Percentiles rank a stretch among this genome's conserved stretches.
These are phyloP conservation scores for Orbilia ellipsospora DNA, from an alignment of 2,329 filamentous ascomycete species.

Conservation along the genomic window DNA sequence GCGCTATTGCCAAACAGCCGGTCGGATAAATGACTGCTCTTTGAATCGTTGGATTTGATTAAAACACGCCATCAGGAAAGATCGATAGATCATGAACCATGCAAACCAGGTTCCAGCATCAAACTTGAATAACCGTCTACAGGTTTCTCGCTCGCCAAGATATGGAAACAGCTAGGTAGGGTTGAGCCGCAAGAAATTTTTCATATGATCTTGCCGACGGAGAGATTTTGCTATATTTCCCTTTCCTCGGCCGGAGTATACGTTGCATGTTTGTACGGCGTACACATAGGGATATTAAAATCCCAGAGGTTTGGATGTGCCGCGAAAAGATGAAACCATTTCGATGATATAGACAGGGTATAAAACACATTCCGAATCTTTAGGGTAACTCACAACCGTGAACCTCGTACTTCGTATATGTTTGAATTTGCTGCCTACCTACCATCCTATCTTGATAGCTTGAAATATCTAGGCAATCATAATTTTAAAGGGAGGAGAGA, in stretches of 20 bases:
- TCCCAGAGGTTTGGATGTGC: background rate
- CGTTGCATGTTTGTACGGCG: background rate
- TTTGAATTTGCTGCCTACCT: too few relatives aligned
- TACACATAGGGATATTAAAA: background rate
- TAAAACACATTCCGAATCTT: background rate
- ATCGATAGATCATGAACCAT: too few relatives aligned
- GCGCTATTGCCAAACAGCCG: too few relatives aligned
- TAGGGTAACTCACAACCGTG: too few relatives aligned
- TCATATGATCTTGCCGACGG: background rate
- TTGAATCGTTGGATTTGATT: too few relatives aligned
- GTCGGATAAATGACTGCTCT: too few relatives aligned
- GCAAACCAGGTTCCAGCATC: background rate
- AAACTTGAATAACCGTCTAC: slow-evolving; percentile 6
- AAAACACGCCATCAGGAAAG: too few relatives aligned
- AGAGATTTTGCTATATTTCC: background rate
- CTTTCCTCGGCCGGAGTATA: background rate
- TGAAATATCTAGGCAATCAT: too few relatives aligned
- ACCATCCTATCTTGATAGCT: too few relatives aligned
- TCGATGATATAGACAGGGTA: background rate
- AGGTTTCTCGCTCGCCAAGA: background rate
- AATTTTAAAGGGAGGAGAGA: too few relatives aligned
- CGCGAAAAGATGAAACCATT: background rate
- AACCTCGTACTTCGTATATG: too few relatives aligned
- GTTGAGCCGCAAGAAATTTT: background rate
- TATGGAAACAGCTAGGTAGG: background rate